A percentile compares a stretch with the other conserved stretches of the same genome.
phyloP scores from a whole-genome alignment of 2,329 filamentous ascomycete genomes.

The Sporothrix luriei region DNA sequence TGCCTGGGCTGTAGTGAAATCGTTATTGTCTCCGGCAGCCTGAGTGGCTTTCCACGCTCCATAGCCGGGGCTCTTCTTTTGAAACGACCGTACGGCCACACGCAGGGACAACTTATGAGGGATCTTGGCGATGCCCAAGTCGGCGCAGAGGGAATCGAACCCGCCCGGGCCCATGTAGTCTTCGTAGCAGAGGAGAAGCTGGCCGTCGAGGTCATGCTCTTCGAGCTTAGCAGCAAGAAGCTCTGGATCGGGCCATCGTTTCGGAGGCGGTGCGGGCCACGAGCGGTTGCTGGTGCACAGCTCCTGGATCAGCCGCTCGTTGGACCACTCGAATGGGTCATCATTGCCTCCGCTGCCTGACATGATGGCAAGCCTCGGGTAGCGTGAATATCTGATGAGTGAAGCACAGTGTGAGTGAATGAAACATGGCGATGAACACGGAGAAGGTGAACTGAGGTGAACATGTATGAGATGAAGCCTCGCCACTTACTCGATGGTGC shows the following conservation, averaged over 20 bases:
- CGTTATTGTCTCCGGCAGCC: no score
- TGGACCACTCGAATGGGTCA: conserved; percentile 76
- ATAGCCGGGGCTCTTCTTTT: conserved; percentile 55
- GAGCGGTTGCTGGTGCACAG: conserved; percentile 61
- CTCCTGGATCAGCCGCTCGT: conserved; percentile 66
- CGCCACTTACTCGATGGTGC: conserved; percentile 21
- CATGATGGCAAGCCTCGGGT: conserved; percentile 28
- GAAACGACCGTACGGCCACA: conserved; percentile 61
- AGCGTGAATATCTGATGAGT: background rate
- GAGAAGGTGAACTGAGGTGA: background rate
- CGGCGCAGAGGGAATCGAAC: conserved; percentile 54
- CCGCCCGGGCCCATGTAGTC: conserved; percentile 48
- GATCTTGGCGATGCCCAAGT: conserved; percentile 60
- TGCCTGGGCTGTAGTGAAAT: background rate
- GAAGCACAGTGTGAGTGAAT: background rate
- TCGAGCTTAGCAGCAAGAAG: conserved; percentile 58
- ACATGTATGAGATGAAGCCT: background rate
- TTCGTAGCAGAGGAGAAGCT: conserved; percentile 61
- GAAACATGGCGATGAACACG: background rate
- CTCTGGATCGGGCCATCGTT: conserved; percentile 54
- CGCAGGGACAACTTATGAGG: conserved; percentile 62
- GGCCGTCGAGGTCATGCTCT: conserved; percentile 67
- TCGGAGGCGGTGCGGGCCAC: conserved; percentile 47
- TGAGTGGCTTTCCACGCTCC: conserved; percentile 41
- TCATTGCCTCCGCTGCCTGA: conserved; percentile 32